Conservation (phyloP, 78 protist genomes). For the Pigoraptor vietnamica region DNA sequence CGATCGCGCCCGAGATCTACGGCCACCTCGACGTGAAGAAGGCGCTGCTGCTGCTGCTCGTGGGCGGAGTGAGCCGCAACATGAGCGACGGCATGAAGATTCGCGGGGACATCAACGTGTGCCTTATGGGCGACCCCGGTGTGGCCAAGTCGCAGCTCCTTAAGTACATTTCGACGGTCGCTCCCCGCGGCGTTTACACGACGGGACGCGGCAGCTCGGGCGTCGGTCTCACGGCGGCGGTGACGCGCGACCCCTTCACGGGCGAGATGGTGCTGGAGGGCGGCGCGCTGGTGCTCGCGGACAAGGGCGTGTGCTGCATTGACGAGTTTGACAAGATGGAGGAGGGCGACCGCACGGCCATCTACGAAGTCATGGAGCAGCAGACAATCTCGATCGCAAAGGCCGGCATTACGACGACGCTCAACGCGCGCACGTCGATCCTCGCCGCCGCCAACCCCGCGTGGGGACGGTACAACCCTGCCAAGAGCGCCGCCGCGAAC, state of each 20-base stretch:
- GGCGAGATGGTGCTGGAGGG: slow-evolving; percentile 93
- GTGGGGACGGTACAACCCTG: slow-evolving; percentile 86
- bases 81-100: slow-evolving; percentile 92
- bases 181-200: slow-evolving; percentile 81
- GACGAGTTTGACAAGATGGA: slow-evolving; percentile 99
- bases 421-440: slow-evolving; percentile 97
- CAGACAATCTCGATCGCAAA: slow-evolving; percentile 99
- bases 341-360: slow-evolving; percentile 93
- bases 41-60: slow-evolving; percentile 88
- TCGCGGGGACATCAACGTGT: slow-evolving; percentile 74
- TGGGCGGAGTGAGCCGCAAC: slow-evolving; percentile 74
- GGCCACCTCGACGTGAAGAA: slow-evolving; percentile 97
- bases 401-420: slow-evolving; percentile 98
- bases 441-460: slow-evolving; percentile 99
- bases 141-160: slow-evolving; percentile 99
- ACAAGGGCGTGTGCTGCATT: slow-evolving; percentile 98
- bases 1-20: slow-evolving; percentile 98
- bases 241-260: slow-evolving; percentile 81
- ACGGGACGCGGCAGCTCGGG: slow-evolving; percentile 97
- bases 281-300: slow-evolving; percentile 98
- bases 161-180: slow-evolving; percentile 51
- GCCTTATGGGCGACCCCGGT: slow-evolving; percentile 98
- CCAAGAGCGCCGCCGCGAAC: slow-evolving; percentile 65
- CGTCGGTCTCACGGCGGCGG: slow-evolving; percentile 99
- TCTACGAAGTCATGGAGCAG: slow-evolving; percentile 99